Evolutionary conservation across 139 green algal species (phyloP).

Genomic region (Asterochloris sp.): DNA sequence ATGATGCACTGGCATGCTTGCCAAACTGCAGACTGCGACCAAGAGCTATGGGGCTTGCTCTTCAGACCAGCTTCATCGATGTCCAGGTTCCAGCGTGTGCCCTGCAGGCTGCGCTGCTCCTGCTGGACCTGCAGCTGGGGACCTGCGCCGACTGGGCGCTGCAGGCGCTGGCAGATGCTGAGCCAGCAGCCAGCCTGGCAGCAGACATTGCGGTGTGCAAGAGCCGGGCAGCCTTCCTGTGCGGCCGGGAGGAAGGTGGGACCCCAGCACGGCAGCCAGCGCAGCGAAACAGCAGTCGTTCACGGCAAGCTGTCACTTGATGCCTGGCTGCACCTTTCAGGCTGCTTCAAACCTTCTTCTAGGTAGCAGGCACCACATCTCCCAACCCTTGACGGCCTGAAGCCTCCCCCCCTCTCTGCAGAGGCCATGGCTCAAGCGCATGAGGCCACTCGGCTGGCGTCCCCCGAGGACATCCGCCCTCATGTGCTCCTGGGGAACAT

Average conservation of each 20-base stretch:
- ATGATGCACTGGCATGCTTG: too few species aligned
- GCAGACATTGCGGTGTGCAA: constrained; percentile 17
- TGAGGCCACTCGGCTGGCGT: constrained; percentile 9
- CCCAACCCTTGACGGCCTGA: too few species aligned
- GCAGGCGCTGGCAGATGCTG: background rate
- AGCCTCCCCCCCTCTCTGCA: background rate
- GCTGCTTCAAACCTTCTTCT: too few species aligned
- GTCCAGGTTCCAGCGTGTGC: too few species aligned
- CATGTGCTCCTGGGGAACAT: constrained; percentile 21
- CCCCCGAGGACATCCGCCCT: constrained; percentile 1
- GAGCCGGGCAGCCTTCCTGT: constrained; percentile 12
- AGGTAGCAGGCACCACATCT: too few species aligned
- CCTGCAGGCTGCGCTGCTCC: constrained; percentile 11
- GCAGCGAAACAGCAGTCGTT: too few species aligned
- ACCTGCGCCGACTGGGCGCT: constrained; percentile 7
- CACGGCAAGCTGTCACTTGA: too few species aligned
- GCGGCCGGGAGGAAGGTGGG: constrained; percentile 9
- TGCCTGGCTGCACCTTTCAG: too few species aligned
- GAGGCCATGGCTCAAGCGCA: constrained; percentile 5
- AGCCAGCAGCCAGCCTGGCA: background rate
- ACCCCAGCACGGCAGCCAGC: too few species aligned
- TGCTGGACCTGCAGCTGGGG: constrained; percentile 23
- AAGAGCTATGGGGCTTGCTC: too few species aligned
- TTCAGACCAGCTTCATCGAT: too few species aligned
- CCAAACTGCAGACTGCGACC: too few species aligned